Percentiles rank a stretch among this genome's conserved stretches.
phyloP scores from a whole-genome alignment of 768 basidiomycete species.

The Lentinula lateritia region DNA sequence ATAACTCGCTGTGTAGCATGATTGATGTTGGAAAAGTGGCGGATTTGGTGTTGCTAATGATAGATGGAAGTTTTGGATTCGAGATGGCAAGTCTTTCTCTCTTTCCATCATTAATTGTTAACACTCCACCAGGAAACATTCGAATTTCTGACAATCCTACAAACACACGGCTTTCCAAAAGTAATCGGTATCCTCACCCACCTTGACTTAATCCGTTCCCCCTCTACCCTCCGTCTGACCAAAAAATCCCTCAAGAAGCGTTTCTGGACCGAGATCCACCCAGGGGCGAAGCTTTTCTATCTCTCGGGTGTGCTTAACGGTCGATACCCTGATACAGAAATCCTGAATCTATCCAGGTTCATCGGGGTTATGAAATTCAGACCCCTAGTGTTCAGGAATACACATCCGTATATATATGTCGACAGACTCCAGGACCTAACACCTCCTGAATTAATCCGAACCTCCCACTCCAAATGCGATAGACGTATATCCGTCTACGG shows the following conservation, averaged over 20 bases:
- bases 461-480: conserved; percentile 83
- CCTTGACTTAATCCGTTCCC: conserved; percentile 94
- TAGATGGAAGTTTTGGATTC: conserved; percentile 96
- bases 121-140: conserved; percentile 77
- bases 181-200: conserved; percentile 96
- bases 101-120: neutral
- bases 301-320: conserved; percentile 96
- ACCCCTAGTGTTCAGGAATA: conserved; percentile 91
- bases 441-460: conserved; percentile 74
- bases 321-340: conserved; percentile 94
- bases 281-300: conserved; percentile 97
- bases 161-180: conserved; percentile 97
- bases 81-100: conserved; percentile 73
- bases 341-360: conserved; percentile 93
- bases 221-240: conserved; percentile 75
- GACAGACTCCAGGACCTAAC: conserved; percentile 96
- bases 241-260: conserved; percentile 96
- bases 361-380: conserved; percentile 99
- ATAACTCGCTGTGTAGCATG: conserved; percentile 97
- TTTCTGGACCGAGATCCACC: conserved; percentile 99
- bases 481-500: conserved; percentile 93
- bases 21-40: conserved; percentile 97
- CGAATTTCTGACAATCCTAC: conserved; percentile 95
- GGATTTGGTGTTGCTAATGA: conserved; percentile 94
- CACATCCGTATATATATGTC: conserved; percentile 90